Evolutionary conservation across 2,329 filamentous ascomycete species (phyloP), one percentile per base, ranked within the genome.

Genomic region (Mollisiaceae sp.): DNA sequence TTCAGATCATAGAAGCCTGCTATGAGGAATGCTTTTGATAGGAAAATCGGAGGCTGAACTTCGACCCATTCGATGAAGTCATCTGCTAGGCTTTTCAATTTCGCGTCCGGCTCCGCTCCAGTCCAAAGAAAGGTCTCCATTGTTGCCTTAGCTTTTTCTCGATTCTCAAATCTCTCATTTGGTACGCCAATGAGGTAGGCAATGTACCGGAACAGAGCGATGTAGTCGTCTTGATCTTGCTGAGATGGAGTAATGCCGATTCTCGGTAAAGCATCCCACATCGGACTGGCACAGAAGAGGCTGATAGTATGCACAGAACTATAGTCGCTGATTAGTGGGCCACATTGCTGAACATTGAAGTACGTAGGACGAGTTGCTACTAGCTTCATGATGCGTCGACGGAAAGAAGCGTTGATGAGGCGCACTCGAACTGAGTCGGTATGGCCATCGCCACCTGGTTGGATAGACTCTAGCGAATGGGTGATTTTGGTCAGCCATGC

Each of bases 131-230:
- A 47, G 15, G 47, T 65, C 59, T 61, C 63, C 59, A 65, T 65
- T 2, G 60, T 41, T 8, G 59, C 63, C 32, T 57, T 65, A 9
- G 63, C 63, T 27, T 52, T 60, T 24, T 65, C 38, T 2, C 58
- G 27, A 6, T 45, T 56, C 38, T 60, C 47, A 24, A 36, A 64
- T 22, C 55, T 60, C 36, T 56, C 45, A 6, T 57, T 32, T 2
- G 59, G 63, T 1, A 45, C 56, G n/a, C 63, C 50, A 8, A 41
- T 50, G 22, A 65, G 38, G 32, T 65, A 65, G n/a, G 58, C 39
- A n/a, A 65, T 43, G 59, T 58, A 61, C 18, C 63, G 58, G 24
- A 65, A 65, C 15, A 65, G 41, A 43, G 63, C 63, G 15, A 65
- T 58, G 36, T 57, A 65, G 22, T 65, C 63, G 6, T 32, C 45